Evolutionary conservation across 805 yeast genomes (phyloP).

Genomic region (Cyberlindnera sargentensis): DNA sequence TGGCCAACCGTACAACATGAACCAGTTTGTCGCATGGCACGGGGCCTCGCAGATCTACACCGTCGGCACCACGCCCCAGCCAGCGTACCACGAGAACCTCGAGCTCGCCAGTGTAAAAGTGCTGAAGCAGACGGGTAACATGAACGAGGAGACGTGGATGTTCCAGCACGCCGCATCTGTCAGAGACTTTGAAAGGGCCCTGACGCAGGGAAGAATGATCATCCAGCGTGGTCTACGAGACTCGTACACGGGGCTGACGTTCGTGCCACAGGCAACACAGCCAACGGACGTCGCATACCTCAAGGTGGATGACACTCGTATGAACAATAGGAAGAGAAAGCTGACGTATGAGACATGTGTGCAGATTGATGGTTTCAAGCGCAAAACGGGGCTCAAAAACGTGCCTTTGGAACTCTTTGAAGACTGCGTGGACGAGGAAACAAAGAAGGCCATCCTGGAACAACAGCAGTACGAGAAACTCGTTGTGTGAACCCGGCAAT

Average conservation of each 20-base stretch:
- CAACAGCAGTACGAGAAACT: constrained; percentile 37
- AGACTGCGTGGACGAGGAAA: constrained; percentile 49
- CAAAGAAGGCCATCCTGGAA: constrained; percentile 49
- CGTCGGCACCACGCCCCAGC: constrained; percentile 5
- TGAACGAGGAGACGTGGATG: constrained; percentile 75
- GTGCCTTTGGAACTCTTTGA: constrained; percentile 55
- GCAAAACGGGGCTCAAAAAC: constrained; percentile 57
- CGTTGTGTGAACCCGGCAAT: background rate
- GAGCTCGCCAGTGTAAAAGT: constrained; percentile 21
- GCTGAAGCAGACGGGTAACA: constrained; percentile 10
- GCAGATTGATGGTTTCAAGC: constrained; percentile 39
- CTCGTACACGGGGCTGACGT: constrained; percentile 75
- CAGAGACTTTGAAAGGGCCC: constrained; percentile 57
- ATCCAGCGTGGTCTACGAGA: constrained; percentile 62
- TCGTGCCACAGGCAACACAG: constrained; percentile 71
- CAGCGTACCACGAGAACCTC: constrained; percentile 13
- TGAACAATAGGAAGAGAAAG: constrained; percentile 21
- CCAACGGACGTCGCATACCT: constrained; percentile 35
- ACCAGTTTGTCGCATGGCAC: constrained; percentile 50
- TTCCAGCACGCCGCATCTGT: constrained; percentile 78
- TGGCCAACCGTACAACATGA: constrained; percentile 37
- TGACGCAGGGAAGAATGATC: constrained; percentile 50
- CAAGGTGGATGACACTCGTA: constrained; percentile 22
- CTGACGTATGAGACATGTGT: constrained; percentile 42
- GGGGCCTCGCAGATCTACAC: constrained; percentile 35